A percentile compares a stretch with the other conserved stretches of the same genome.
Conservation (phyloP, 2,329 filamentous ascomycete genomes). For the Phoma herbarum region DNA sequence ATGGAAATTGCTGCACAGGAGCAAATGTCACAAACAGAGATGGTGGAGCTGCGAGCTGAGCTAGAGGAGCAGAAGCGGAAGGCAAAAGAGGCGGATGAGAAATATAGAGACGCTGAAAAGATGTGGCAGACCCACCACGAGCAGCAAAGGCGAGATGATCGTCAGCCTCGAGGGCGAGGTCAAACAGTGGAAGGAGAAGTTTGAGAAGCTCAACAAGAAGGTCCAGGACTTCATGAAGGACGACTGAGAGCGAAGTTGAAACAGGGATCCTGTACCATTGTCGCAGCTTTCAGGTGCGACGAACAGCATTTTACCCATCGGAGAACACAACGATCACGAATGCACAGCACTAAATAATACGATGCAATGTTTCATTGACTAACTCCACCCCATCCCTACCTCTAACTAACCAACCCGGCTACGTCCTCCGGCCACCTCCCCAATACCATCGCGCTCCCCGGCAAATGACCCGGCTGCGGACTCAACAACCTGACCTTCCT, state of each 20-base stretch:
- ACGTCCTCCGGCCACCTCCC: slow-evolving; percentile 87
- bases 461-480: slow-evolving; percentile 82
- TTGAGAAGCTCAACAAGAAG: not conserved
- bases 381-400: not conserved
- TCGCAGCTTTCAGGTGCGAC: not conserved
- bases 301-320: not conserved
- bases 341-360: not conserved
- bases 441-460: slow-evolving; percentile 81
- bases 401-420: slow-evolving; percentile 70
- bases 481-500: slow-evolving; percentile 82
- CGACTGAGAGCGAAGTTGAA: not conserved
- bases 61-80: too few species aligned
- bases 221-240: not conserved
- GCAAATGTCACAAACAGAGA: too few species aligned
- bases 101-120: not conserved
- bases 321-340: not conserved
- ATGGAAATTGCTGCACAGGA: too few species aligned
- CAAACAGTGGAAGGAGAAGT: not conserved
- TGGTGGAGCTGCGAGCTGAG: too few species aligned
- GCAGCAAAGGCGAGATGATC: not conserved
- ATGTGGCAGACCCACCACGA: not conserved
- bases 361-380: not conserved
- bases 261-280: not conserved
- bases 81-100: not conserved
- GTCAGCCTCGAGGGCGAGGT: not conserved